Conservation (phyloP, 2,329 filamentous ascomycete genomes). For the Malbranchea cinnamomea region DNA sequence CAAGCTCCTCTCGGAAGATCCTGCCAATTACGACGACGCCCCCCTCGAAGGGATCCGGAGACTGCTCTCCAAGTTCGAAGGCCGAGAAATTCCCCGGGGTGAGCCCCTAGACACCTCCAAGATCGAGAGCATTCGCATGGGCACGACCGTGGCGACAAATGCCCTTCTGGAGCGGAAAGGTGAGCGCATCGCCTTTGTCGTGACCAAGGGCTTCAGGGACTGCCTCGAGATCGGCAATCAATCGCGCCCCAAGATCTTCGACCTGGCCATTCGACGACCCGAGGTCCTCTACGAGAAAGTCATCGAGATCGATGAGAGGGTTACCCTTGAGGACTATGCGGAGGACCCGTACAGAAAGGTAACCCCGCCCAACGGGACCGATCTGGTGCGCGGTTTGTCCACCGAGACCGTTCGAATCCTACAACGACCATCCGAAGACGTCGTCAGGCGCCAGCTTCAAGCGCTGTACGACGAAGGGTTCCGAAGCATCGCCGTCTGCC, state of each 20-base stretch:
- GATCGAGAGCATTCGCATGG: conserved; percentile 90
- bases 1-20: conserved; percentile 81
- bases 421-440: conserved; percentile 40
- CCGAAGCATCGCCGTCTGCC: conserved; percentile 69
- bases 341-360: conserved; percentile 60
- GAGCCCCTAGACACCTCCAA: conserved; percentile 63
- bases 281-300: conserved; percentile 76
- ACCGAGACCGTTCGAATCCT: conserved; percentile 62
- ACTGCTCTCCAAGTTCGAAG: conserved; percentile 63
- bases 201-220: conserved; percentile 77
- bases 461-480: conserved; percentile 56
- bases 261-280: conserved; percentile 72
- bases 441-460: conserved; percentile 44
- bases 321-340: conserved; percentile 82
- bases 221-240: conserved; percentile 85
- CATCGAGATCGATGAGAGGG: conserved; percentile 79
- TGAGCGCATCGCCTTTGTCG: conserved; percentile 72
- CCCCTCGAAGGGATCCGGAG: conserved; percentile 82
- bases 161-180: conserved; percentile 81
- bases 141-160: conserved; percentile 88
- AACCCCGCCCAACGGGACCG: conserved; percentile 31
- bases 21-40: conserved; percentile 78
- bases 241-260: conserved; percentile 77
- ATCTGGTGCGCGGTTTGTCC: conserved; percentile 46
- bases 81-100: conserved; percentile 62